Evolutionary conservation across 176 grass and related monocot species (phyloP).

Genomic region (Dendrocalamus sinicus): DNA sequence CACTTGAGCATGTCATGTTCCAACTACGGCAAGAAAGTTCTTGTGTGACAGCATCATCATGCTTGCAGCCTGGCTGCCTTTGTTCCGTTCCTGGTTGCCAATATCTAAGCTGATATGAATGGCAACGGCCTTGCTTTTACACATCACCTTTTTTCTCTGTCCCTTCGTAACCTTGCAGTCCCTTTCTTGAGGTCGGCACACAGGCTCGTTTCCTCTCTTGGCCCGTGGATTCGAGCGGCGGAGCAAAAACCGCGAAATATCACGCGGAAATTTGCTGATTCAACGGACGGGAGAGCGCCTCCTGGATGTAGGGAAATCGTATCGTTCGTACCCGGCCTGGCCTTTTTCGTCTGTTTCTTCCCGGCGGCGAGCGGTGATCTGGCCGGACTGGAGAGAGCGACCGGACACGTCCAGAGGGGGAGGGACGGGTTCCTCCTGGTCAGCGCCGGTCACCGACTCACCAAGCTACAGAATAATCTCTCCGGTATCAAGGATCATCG

Average conservation of each 20-base stretch:
- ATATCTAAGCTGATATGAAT: not conserved
- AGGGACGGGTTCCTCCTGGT: not conserved
- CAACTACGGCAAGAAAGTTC: not conserved
- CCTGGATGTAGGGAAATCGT: not conserved
- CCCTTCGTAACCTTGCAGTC: not conserved
- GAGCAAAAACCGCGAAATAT: not conserved
- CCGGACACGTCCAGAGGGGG: not conserved
- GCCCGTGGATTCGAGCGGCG: not conserved
- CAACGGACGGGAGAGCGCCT: constrained; percentile 9
- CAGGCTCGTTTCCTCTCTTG: constrained; percentile 4
- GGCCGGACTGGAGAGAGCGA: constrained; percentile 15
- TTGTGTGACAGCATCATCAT: not conserved
- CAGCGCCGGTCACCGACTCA: not conserved
- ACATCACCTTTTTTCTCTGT: not conserved
- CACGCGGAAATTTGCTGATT: not conserved
- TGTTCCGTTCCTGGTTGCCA: not conserved
- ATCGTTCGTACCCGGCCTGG: not conserved
- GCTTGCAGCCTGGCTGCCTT: too few relatives aligned
- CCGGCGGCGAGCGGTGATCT: not conserved
- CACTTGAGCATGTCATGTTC: too few relatives aligned
- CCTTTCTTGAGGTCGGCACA: not conserved
- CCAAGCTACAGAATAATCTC: constrained; percentile 15
- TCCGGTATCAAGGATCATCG: constrained; percentile 26
- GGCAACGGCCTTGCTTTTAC: not conserved
- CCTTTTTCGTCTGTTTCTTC: constrained; percentile 26